Conservation (phyloP, 352 stramenopile genomes). For the Phytopythium delawarense region DNA sequence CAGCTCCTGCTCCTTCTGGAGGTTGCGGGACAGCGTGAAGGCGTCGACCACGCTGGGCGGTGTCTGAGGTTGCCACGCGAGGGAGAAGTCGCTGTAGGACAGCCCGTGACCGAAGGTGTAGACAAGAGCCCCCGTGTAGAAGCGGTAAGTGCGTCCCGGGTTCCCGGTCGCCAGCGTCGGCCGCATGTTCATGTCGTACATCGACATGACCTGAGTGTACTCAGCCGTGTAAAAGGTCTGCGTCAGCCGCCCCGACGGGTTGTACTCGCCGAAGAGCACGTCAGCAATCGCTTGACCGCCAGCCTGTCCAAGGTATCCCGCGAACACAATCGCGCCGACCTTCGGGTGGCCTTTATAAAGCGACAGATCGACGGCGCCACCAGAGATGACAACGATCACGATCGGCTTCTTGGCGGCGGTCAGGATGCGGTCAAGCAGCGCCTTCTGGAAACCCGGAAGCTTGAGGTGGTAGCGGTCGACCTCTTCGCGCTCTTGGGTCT, state of each 20-base stretch:
- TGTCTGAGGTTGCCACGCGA: constrained; percentile 26
- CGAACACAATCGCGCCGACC: constrained; percentile 62
- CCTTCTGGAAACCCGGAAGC: constrained; percentile 57
- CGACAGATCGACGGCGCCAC: constrained; percentile 67
- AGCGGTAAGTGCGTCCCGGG: constrained; percentile 82
- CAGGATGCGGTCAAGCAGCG: constrained; percentile 59
- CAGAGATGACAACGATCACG: constrained; percentile 76
- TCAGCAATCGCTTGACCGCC: constrained; percentile 67
- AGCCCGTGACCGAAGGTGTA: constrained; percentile 80
- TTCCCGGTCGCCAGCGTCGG: constrained; percentile 53
- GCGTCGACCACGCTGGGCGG: not conserved
- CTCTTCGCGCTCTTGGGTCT: constrained; percentile 63
- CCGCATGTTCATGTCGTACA: constrained; percentile 87
- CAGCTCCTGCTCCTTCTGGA: not conserved
- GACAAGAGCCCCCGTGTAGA: constrained; percentile 64
- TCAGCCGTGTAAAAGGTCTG: constrained; percentile 69
- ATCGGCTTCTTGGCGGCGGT: constrained; percentile 43
- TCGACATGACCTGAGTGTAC: constrained; percentile 44
- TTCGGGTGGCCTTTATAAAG: constrained; percentile 49
- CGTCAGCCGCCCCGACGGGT: constrained; percentile 58
- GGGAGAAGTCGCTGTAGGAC: constrained; percentile 69
- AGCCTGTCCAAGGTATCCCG: constrained; percentile 62
- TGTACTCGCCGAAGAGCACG: constrained; percentile 69
- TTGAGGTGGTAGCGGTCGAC: constrained; percentile 56
- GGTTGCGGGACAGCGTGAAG: constrained; percentile 9